Percentiles rank a stretch among this genome's conserved stretches.
Conservation (phyloP, 495 filamentous ascomycete genomes). For the Neohortaea acidophila region DNA sequence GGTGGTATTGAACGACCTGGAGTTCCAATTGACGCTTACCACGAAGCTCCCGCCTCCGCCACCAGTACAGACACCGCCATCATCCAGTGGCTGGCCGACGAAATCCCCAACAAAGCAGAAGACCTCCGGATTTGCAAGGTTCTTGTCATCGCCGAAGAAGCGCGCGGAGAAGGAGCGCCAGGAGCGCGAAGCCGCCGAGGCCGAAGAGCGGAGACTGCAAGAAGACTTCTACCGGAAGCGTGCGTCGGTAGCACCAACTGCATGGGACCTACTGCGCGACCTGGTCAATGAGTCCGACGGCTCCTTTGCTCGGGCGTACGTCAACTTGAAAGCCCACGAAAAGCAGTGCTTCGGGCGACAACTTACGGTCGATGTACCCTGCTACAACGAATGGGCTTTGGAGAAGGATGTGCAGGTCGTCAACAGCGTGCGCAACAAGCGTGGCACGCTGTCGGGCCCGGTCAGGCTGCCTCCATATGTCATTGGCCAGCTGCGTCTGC, state of each 20-base stretch:
- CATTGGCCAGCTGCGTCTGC: slow-evolving; percentile 82
- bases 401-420: slow-evolving; percentile 54
- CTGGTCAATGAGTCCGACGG: slow-evolving; percentile 70
- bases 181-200: slow-evolving; percentile 59
- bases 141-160: slow-evolving; percentile 89
- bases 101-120: slow-evolving; percentile 44
- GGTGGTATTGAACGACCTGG: slow-evolving; percentile 87
- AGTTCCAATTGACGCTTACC: slow-evolving; percentile 92
- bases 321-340: slow-evolving; percentile 86
- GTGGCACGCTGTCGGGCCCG: slow-evolving; percentile 40
- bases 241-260: slow-evolving; percentile 38
- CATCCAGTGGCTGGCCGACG: slow-evolving; percentile 19
- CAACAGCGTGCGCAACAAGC: slow-evolving; percentile 77
- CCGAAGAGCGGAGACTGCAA: slow-evolving; percentile 43
- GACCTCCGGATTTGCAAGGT: slow-evolving; percentile 70
- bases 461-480: slow-evolving; percentile 75
- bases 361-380: slow-evolving; percentile 71
- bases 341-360: slow-evolving; percentile 68
- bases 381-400: slow-evolving; percentile 96
- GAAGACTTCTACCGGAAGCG: slow-evolving; percentile 51
- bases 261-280: slow-evolving; percentile 76
- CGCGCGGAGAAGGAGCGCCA: slow-evolving; percentile 80
- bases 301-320: slow-evolving; percentile 82
- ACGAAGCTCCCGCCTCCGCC: slow-evolving; percentile 79
- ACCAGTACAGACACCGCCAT: slow-evolving; percentile 17